A percentile compares a stretch with the other conserved stretches of the same genome.
Evolutionary conservation across 1,139 yeast genomes (phyloP).

Genomic region (Scheffersomyces lignicola): DNA sequence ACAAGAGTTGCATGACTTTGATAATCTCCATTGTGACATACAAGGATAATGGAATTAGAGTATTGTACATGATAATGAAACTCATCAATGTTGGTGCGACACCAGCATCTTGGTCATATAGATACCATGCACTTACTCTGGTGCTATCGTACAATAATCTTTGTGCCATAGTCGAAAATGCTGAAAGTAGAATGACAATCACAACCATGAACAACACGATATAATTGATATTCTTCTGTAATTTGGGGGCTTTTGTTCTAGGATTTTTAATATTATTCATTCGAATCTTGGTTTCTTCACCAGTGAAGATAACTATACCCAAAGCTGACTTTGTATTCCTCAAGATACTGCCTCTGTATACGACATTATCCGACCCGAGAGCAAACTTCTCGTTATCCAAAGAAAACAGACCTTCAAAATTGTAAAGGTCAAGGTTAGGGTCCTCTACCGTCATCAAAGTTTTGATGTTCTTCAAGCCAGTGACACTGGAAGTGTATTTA

Average conservation of each 20-base stretch:
- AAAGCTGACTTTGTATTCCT: constrained; percentile 74
- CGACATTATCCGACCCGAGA: constrained; percentile 73
- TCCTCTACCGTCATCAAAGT: constrained; percentile 74
- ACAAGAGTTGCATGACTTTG: constrained; percentile 77
- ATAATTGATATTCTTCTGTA: constrained; percentile 77
- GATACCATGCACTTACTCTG: constrained; percentile 68
- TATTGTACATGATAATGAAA: constrained; percentile 94
- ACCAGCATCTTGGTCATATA: constrained; percentile 74
- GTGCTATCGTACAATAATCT: constrained; percentile 48
- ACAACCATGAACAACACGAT: constrained; percentile 87
- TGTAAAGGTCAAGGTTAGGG: constrained; percentile 88
- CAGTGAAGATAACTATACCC: constrained; percentile 87
- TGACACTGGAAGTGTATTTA: constrained; percentile 47
- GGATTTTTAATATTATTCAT: constrained; percentile 93
- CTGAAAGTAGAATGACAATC: constrained; percentile 71
- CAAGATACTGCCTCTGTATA: constrained; percentile 85
- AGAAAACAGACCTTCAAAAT: constrained; percentile 69
- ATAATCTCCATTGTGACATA: constrained; percentile 97
- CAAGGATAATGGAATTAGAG: constrained; percentile 89
- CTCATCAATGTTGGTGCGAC: constrained; percentile 92
- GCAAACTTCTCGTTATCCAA: constrained; percentile 44
- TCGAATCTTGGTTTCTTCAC: constrained; percentile 93
- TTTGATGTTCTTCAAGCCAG: constrained; percentile 50
- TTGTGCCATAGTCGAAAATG: constrained; percentile 83
- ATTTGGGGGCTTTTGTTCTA: constrained; percentile 87